A percentile compares a stretch with the other conserved stretches of the same genome.
Conservation (phyloP, 129 eudicot species). For the Solidago caesia region DNA sequence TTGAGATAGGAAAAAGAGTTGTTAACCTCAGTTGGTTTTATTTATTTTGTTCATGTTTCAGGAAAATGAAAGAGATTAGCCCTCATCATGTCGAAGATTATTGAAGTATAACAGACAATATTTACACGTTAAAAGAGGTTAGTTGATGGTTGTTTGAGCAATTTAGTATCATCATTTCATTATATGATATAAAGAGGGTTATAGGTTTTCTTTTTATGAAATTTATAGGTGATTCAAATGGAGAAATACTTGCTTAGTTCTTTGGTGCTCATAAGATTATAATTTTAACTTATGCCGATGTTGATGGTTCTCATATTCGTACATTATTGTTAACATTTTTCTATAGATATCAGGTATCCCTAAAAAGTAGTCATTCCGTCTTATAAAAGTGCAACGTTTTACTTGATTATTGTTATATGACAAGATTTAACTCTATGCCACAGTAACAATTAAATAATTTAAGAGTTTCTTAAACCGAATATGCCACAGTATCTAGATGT, state of each 20-base stretch:
- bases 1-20: too few relatives aligned
- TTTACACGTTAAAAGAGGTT: constrained; percentile 77
- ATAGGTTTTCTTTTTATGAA: not conserved
- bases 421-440: too few relatives aligned
- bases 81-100: constrained; percentile 80
- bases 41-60: constrained; percentile 15
- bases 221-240: constrained; percentile 60
- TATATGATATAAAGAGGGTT: not conserved
- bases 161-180: not conserved
- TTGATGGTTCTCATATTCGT: constrained; percentile 96
- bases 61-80: constrained; percentile 83
- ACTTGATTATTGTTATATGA: too few relatives aligned
- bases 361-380: too few relatives aligned
- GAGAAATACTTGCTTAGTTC: constrained; percentile 61
- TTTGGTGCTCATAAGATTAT: constrained; percentile 70
- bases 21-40: not conserved
- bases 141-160: constrained; percentile 3
- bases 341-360: constrained; percentile 86
- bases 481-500: too few relatives aligned
- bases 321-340: constrained; percentile 86
- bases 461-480: too few relatives aligned
- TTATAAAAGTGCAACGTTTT: too few relatives aligned
- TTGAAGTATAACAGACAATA: constrained; percentile 83
- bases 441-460: too few relatives aligned
- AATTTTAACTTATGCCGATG: constrained; percentile 94